Conservation (phyloP, 345 rosid genomes). For the Citrus sinensis region DVS_A1.0 CM039168.1:26528501-26529000, state of each 20-base stretch:
- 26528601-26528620: slow-evolving; percentile 90
- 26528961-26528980: background rate
- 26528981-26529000: background rate
- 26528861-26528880: slow-evolving; percentile 84
- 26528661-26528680: background rate
- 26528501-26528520: background rate
- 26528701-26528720: background rate
- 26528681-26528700: background rate
- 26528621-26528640: slow-evolving; percentile 93
- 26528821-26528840: slow-evolving; percentile 69
- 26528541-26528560: background rate
- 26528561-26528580: slow-evolving; percentile 36
- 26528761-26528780: background rate
- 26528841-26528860: slow-evolving; percentile 78
- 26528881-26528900: slow-evolving; percentile 92
- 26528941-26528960: slow-evolving; percentile 60
- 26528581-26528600: slow-evolving; percentile 95
- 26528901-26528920: slow-evolving; percentile 93
- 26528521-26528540: slow-evolving; percentile 6
- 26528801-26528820: slow-evolving; percentile 6
- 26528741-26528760: background rate
- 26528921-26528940: slow-evolving; percentile 94
- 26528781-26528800: background rate
- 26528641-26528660: slow-evolving; percentile 77
- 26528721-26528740: background rate